Evolutionary conservation across 2,329 filamentous ascomycete species (phyloP).

Genomic region (Colletotrichum sp.): DNA sequence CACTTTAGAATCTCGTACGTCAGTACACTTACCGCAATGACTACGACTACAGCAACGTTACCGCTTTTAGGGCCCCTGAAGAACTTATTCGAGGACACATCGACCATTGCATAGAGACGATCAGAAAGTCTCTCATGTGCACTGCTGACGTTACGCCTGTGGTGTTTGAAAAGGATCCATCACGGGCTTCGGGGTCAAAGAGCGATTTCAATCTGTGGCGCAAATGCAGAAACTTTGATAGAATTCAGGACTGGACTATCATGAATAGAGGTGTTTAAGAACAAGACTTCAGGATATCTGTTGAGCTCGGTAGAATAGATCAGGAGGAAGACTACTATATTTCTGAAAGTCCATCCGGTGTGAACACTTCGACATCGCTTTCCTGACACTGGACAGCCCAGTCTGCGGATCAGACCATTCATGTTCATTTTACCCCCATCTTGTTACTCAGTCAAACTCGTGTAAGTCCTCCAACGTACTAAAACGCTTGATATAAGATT

Average conservation of each 20-base stretch:
- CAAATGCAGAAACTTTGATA: neutral
- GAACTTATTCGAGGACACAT: conserved; percentile 21
- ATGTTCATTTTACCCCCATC: neutral
- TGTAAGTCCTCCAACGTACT: neutral
- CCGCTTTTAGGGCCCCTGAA: neutral
- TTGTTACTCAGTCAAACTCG: neutral
- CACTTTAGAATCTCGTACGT: conserved; percentile 6
- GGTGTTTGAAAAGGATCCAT: neutral
- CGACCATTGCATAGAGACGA: conserved; percentile 36
- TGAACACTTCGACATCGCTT: neutral
- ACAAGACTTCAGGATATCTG: neutral
- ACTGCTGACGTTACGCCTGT: conserved; percentile 11
- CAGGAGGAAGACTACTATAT: neutral
- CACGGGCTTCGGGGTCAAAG: neutral
- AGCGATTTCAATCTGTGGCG: neutral
- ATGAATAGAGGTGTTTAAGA: neutral
- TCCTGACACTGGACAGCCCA: neutral
- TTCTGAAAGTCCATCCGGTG: too few species aligned
- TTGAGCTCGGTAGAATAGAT: neutral
- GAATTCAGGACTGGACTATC: neutral
- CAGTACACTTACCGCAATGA: conserved; percentile 7
- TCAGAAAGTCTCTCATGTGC: conserved; percentile 26
- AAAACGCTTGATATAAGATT: neutral
- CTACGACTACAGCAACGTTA: neutral
- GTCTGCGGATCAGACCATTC: neutral